phyloP scores from a whole-genome alignment of 176 grass and related monocot genomes.

The Tuctoria greenei region DNA sequence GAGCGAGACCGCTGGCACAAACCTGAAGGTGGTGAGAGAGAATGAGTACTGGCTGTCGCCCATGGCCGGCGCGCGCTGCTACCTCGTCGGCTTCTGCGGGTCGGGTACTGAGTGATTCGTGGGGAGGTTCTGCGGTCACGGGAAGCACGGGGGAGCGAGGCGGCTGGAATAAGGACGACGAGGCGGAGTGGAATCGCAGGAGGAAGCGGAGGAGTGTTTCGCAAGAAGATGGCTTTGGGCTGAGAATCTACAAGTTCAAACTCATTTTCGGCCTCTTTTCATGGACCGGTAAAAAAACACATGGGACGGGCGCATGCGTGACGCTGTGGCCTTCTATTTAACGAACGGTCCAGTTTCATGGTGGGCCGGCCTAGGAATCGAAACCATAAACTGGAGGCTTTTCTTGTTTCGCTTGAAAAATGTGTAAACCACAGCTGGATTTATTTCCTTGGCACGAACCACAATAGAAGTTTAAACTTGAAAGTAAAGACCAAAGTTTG shows the following conservation, averaged over 20 bases:
- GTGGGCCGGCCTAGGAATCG: background rate
- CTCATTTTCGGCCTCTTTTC: background rate
- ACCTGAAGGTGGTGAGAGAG: conserved; percentile 97
- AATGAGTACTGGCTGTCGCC: conserved; percentile 93
- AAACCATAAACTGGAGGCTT: background rate
- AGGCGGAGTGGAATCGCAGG: background rate
- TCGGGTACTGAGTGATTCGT: background rate
- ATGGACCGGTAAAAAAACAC: no score
- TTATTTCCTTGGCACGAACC: no score
- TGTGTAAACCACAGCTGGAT: no score
- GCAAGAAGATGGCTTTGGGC: conserved; percentile 31
- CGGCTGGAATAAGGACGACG: conserved; percentile 10
- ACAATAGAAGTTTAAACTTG: no score
- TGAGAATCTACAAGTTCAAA: background rate
- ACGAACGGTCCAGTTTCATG: background rate
- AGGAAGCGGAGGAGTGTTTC: conserved; percentile 27
- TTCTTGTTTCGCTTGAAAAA: no score
- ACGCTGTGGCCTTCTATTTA: background rate
- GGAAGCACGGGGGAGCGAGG: conserved; percentile 6
- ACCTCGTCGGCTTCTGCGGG: conserved; percentile 11
- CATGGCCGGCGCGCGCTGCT: conserved; percentile 31
- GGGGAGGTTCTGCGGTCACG: background rate
- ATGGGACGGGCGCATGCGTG: background rate
- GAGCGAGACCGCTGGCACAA: background rate
- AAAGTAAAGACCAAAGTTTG: no score